These are phyloP conservation scores for Clitocybe nebularis DNA, from an alignment of 1,284 basidiomycete species.

Conservation along the genomic window DNA sequence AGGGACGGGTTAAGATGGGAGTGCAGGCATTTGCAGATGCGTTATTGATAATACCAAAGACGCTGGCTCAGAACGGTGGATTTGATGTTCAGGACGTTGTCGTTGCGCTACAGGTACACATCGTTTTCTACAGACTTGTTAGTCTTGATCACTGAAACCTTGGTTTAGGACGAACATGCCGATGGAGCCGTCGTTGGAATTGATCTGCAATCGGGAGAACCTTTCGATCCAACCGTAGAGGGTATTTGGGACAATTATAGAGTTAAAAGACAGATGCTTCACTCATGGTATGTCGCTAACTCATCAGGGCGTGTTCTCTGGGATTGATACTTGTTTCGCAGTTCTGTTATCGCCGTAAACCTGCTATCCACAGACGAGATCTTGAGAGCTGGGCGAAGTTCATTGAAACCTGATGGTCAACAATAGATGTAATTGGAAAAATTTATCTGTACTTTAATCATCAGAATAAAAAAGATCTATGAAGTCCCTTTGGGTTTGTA, in stretches of 20 bases:
- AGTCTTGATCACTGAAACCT: slow-evolving; percentile 10
- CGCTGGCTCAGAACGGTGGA: slow-evolving; percentile 93
- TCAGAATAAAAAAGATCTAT: neutral
- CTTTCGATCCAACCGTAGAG: slow-evolving; percentile 92
- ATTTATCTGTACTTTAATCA: slow-evolving; percentile 4
- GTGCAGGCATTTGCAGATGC: slow-evolving; percentile 98
- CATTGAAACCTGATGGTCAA: slow-evolving; percentile 76
- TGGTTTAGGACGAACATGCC: slow-evolving; percentile 78
- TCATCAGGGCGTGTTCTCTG: slow-evolving; percentile 10
- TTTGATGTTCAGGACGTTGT: slow-evolving; percentile 97
- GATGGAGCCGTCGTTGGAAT: slow-evolving; percentile 91
- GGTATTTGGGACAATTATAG: slow-evolving; percentile 99
- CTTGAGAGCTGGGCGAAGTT: slow-evolving; percentile 88
- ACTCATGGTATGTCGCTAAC: slow-evolving; percentile 72
- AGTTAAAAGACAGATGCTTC: slow-evolving; percentile 98
- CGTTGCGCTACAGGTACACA: slow-evolving; percentile 80
- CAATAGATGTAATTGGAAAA: slow-evolving; percentile 32
- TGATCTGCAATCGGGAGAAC: slow-evolving; percentile 92
- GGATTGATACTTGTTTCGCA: slow-evolving; percentile 29
- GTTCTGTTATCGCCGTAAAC: slow-evolving; percentile 97
- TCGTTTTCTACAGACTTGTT: too few species aligned
- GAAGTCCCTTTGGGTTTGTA: too few species aligned
- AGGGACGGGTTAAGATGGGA: slow-evolving; percentile 96
- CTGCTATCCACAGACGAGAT: slow-evolving; percentile 96
- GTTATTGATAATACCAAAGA: slow-evolving; percentile 93